Percentiles rank a stretch among this genome's conserved stretches.
phyloP scores from a whole-genome alignment of 2,329 filamentous ascomycete genomes.

The Trichophyton rubrum region DNA sequence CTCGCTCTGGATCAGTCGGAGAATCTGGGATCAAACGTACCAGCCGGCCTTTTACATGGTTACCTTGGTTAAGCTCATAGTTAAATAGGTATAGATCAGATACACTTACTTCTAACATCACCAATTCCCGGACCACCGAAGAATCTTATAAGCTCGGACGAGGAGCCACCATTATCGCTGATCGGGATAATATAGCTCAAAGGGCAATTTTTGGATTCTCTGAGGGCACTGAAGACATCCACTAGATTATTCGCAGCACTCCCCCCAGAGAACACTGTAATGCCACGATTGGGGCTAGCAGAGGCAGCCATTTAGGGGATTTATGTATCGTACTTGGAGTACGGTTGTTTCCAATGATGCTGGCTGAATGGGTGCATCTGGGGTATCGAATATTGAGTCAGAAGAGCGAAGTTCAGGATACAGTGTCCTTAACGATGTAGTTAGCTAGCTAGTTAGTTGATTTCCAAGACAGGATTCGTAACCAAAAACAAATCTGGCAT shows the following conservation, averaged over 20 bases:
- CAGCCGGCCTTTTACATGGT: conserved; percentile 52
- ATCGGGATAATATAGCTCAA: conserved; percentile 87
- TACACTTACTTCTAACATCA: conserved; percentile 55
- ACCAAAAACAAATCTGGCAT: neutral
- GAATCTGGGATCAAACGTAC: conserved; percentile 74
- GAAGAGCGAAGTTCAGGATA: neutral
- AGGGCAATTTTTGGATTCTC: conserved; percentile 51
- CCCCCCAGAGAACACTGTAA: conserved; percentile 82
- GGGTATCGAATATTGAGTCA: neutral
- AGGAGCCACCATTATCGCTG: conserved; percentile 89
- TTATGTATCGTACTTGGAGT: too few relatives aligned
- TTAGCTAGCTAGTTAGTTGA: too few relatives aligned
- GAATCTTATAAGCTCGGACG: conserved; percentile 83
- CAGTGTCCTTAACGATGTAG: neutral
- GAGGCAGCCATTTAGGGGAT: neutral
- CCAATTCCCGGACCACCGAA: conserved; percentile 85
- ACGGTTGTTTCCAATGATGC: neutral
- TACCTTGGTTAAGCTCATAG: neutral
- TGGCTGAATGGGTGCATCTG: neutral
- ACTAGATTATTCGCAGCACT: conserved; percentile 92
- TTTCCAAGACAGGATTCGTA: neutral
- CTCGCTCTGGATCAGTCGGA: conserved; percentile 48
- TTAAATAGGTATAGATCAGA: neutral
- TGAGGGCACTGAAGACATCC: conserved; percentile 65
- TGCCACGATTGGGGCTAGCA: conserved; percentile 33